Evolutionary conservation across 2,329 filamentous ascomycete genomes (phyloP), one percentile per base, ranked within the genome.

Genomic region (Cytospora leucostoma): DNA sequence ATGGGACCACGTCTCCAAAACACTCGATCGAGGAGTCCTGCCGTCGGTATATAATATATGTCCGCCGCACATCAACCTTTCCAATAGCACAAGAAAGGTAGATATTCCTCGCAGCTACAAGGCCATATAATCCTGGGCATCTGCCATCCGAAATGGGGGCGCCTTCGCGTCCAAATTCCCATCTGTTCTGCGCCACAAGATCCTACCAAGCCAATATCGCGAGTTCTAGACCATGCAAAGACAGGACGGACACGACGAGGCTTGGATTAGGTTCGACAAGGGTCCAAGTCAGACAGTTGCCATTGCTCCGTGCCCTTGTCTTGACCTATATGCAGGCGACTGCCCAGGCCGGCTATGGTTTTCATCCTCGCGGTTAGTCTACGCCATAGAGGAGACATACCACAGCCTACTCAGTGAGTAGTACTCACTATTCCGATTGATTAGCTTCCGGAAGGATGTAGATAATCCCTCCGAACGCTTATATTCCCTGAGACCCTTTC

Each of bases 261-360:
- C 51, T 55, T 61, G 59, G 15, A 32, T 15, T 47, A 27, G 33
- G 38, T 54, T 61, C 34, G 27, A 32, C 44, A 19, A n/a, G n/a
- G 37, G 27, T 17, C 38, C n/a, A 27, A 37, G 21, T 19, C 55
- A 38, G 58, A 13, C 34, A 32, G n/a, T 13, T 44, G n/a, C 13
- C 5, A 15, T 10, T 49, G 51, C 58, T 34, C 38, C 21, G 15
- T 49, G 12, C 34, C 49, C 15, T 35, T 3, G n/a, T 7, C 10
- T 44, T 34, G 32, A 37, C 51, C 19, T 6, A 19, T n/a, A 13
- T 47, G 32, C 8, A 7, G 37, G 12, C 21, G 17, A 12, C 49
- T 15, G 27, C 37, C 21, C 13, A 35, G 27, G 27, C 10, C 33
- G n/a, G 51, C 32, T 21, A 19, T 10, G 44, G n/a, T 21, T 21